Conservation (phyloP, 495 filamentous ascomycete genomes). For the Xylaria palmicola region DNA sequence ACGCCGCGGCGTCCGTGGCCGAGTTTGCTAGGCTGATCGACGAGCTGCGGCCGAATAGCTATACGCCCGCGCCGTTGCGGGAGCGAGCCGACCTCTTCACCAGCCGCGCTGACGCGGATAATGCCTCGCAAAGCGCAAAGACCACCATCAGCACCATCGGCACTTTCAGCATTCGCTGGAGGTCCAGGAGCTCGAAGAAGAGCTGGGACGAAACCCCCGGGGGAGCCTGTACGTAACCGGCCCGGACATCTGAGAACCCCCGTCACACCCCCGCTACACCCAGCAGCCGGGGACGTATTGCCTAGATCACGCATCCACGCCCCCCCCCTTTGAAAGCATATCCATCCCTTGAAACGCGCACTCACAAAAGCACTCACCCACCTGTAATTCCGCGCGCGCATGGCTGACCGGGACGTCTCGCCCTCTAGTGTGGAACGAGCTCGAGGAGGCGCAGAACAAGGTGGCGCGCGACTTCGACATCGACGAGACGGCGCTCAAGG, state of each 20-base stretch:
- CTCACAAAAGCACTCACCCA: too few species aligned
- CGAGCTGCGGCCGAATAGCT: conserved; percentile 40
- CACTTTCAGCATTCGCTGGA: not conserved
- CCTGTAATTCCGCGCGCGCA: too few species aligned
- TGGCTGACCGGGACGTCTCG: too few species aligned
- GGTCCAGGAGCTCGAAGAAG: conserved; percentile 1
- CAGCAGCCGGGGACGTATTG: too few species aligned
- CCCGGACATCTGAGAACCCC: not conserved
- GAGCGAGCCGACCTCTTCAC: not conserved
- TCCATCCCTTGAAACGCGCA: too few species aligned
- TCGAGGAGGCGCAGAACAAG: conserved; percentile 17
- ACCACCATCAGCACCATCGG: not conserved
- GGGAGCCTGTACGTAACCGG: conserved; percentile 5
- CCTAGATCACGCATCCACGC: not conserved
- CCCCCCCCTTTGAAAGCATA: not conserved
- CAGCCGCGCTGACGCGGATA: conserved; percentile 17
- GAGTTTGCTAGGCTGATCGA: conserved; percentile 44
- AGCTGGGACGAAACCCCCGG: conserved; percentile 10
- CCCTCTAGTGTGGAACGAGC: conserved; percentile 20
- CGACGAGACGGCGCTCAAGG: conserved; percentile 23
- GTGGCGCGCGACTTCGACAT: conserved; percentile 18
- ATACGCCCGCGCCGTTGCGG: not conserved
- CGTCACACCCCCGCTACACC: too few species aligned
- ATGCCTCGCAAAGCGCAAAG: conserved; percentile 17
- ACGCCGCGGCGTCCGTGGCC: conserved; percentile 23